Evolutionary conservation across 148 eudicot species (phyloP).

Genomic region (Arctostaphylos glauca): DNA sequence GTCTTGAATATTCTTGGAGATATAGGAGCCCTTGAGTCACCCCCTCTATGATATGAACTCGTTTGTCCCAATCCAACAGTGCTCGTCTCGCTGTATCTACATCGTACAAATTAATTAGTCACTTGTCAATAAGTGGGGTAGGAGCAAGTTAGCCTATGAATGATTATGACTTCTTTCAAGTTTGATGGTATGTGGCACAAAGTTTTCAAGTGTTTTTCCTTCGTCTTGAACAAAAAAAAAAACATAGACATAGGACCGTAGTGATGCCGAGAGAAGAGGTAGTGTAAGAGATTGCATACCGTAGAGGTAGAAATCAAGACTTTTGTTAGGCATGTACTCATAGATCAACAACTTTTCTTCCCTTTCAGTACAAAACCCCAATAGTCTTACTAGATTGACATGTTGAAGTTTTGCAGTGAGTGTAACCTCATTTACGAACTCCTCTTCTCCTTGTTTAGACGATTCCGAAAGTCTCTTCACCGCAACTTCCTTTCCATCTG

Average conservation of each 20-base stretch:
- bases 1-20: background rate
- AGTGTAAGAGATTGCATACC: constrained; percentile 19
- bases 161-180: background rate
- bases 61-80: background rate
- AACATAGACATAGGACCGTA: too few species aligned
- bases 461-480: background rate
- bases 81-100: background rate
- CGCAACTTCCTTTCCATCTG: constrained; percentile 32
- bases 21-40: background rate
- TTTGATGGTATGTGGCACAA: background rate
- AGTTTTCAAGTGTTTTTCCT: too few species aligned
- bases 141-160: background rate
- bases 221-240: background rate
- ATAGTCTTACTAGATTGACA: constrained; percentile 36
- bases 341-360: constrained; percentile 31
- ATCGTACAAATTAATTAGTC: background rate
- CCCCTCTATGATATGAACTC: background rate
- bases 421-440: constrained; percentile 14
- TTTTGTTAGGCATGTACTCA: background rate
- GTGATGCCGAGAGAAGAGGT: background rate
- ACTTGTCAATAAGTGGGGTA: background rate
- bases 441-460: constrained; percentile 37
- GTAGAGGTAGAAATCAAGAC: constrained; percentile 32
- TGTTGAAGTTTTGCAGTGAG: constrained; percentile 16
- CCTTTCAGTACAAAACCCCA: constrained; percentile 34